Conservation (phyloP, 2,329 filamentous ascomycete species). For the Colletotrichum sansevieriae region DNA sequence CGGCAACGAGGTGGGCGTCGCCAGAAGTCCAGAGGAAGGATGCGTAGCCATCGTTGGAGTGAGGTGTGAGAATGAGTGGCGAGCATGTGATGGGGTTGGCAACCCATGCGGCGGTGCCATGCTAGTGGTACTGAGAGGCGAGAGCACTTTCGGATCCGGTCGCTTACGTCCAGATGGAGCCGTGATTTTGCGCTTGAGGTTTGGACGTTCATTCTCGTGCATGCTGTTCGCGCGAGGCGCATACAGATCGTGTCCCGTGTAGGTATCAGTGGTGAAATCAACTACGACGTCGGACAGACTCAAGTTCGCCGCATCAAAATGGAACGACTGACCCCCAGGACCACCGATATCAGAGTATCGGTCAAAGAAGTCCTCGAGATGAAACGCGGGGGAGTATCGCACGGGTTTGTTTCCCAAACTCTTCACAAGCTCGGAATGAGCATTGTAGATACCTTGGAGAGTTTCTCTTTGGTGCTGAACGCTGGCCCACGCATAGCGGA, state of each 20-base stretch:
- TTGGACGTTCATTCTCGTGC: slow-evolving; percentile 52
- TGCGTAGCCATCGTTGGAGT: slow-evolving; percentile 51
- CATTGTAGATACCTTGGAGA: slow-evolving; percentile 80
- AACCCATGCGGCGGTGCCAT: slow-evolving; percentile 47
- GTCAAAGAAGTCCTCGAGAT: slow-evolving; percentile 90
- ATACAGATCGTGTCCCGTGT: slow-evolving; percentile 63
- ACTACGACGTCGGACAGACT: slow-evolving; percentile 76
- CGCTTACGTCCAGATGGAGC: slow-evolving; percentile 54
- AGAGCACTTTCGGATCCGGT: slow-evolving; percentile 54
- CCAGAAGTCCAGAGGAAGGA: slow-evolving; percentile 55
- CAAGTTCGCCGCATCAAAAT: slow-evolving; percentile 81
- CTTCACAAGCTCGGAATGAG: slow-evolving; percentile 85
- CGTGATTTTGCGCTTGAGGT: slow-evolving; percentile 64
- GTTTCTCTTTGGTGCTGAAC: slow-evolving; percentile 86
- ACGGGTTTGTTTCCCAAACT: slow-evolving; percentile 76
- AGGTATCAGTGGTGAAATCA: slow-evolving; percentile 71
- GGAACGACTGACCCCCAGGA: slow-evolving; percentile 69
- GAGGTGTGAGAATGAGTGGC: slow-evolving; percentile 53
- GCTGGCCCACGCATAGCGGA: slow-evolving; percentile 81
- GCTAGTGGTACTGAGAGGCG: slow-evolving; percentile 51
- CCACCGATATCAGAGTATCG: slow-evolving; percentile 74
- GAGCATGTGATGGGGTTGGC: slow-evolving; percentile 50
- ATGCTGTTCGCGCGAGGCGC: slow-evolving; percentile 53
- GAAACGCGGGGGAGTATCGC: slow-evolving; percentile 83
- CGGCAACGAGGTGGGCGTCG: slow-evolving; percentile 54